Percentiles rank a stretch among this genome's conserved stretches.
Evolutionary conservation across 2,329 filamentous ascomycete genomes (phyloP).

Genomic region (Dendryphion nanum): DNA sequence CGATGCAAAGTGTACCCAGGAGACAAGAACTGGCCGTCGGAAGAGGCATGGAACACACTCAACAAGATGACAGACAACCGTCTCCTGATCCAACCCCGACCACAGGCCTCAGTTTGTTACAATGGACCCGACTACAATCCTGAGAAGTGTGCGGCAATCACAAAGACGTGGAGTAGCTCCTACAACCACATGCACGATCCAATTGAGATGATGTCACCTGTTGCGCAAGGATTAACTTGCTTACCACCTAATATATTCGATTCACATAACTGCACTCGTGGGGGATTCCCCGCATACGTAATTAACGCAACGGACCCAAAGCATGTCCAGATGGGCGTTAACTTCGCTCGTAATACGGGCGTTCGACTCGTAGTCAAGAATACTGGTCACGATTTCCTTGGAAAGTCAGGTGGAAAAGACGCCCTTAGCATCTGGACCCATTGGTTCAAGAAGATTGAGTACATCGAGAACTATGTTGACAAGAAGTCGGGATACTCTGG

Average conservation of each 20-base stretch:
- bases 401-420: constrained; percentile 34
- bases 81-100: constrained; percentile 24
- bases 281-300: constrained; percentile 35
- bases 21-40: constrained; percentile 49
- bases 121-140: constrained; percentile 26
- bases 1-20: constrained; percentile 52
- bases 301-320: constrained; percentile 36
- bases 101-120: constrained; percentile 35
- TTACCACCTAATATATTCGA: constrained; percentile 34
- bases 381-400: constrained; percentile 38
- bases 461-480: constrained; percentile 33
- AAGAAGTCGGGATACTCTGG: constrained; percentile 41
- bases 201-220: constrained; percentile 38
- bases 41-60: constrained; percentile 46
- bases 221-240: constrained; percentile 38
- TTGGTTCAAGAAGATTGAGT: constrained; percentile 34
- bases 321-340: constrained; percentile 36
- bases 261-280: constrained; percentile 34
- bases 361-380: constrained; percentile 35
- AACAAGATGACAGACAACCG: constrained; percentile 38
- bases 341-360: constrained; percentile 34
- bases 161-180: constrained; percentile 29
- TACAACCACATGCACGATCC: constrained; percentile 35
- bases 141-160: constrained; percentile 27
- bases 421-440: constrained; percentile 39